Percentiles rank a stretch among this genome's conserved stretches.
These are phyloP conservation scores for Westerdykella sp. DNA, from an alignment of 2,329 filamentous ascomycete genomes.

Conservation along the genomic window DNA sequence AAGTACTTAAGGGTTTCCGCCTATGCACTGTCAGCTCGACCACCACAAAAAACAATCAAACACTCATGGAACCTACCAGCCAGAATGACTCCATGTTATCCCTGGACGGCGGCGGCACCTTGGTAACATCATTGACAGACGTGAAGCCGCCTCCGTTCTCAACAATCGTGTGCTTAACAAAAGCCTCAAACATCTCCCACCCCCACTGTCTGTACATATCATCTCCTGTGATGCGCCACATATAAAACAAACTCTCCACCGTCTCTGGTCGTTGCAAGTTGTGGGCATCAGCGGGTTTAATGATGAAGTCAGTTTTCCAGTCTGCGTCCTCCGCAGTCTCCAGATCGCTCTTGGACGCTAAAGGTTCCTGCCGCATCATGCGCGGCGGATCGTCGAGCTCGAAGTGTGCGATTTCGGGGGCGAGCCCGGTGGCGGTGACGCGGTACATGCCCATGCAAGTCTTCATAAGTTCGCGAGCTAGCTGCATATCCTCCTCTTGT, in stretches of 20 bases:
- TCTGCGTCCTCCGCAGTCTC: conserved; percentile 43
- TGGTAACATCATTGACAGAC: conserved; percentile 68
- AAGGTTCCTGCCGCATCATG: conserved; percentile 46
- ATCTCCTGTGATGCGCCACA: conserved; percentile 97
- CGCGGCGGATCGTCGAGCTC: conserved; percentile 63
- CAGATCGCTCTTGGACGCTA: conserved; percentile 39
- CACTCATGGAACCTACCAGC: conserved; percentile 58
- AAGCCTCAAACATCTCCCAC: conserved; percentile 96
- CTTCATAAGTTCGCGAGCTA: conserved; percentile 86
- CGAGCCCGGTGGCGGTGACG: conserved; percentile 81
- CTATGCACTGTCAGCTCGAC: conserved; percentile 39
- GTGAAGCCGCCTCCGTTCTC: conserved; percentile 75
- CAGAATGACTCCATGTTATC: conserved; percentile 99
- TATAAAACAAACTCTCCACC: conserved; percentile 93
- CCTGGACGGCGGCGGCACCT: conserved; percentile 59
- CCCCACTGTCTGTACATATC: conserved; percentile 88
- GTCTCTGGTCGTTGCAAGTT: conserved; percentile 95
- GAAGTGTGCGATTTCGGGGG: conserved; percentile 92
- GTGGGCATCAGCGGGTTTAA: conserved; percentile 78
- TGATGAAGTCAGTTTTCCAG: conserved; percentile 72
- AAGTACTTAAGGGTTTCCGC: conserved; percentile 98
- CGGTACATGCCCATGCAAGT: conserved; percentile 99
- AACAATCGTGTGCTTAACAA: conserved; percentile 78
- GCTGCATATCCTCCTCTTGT: conserved; percentile 78
- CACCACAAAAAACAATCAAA: not conserved